Evolutionary conservation across 2,329 filamentous ascomycete genomes (phyloP).

Genomic region (Colletotrichum horii): DNA sequence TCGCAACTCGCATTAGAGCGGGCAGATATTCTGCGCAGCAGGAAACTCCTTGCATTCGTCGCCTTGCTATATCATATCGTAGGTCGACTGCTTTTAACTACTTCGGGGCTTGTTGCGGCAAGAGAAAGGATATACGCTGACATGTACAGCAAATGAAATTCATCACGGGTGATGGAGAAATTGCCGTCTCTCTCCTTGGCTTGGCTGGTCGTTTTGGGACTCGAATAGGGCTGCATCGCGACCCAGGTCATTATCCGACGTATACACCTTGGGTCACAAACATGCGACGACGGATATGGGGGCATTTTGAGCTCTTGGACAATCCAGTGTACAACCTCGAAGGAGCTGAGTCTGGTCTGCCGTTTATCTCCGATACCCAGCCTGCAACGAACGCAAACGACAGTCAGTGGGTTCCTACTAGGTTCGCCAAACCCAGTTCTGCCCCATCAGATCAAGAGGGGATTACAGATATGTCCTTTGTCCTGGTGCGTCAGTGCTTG

Average conservation of each 20-base stretch:
- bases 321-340: slow-evolving; percentile 22
- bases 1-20: slow-evolving; percentile 6
- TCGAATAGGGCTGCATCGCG: slow-evolving; percentile 10
- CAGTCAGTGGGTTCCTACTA: slow-evolving; percentile 20
- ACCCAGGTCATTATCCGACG: slow-evolving; percentile 12
- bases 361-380: slow-evolving; percentile 14
- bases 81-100: neutral
- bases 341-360: slow-evolving; percentile 21
- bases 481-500: slow-evolving; percentile 11
- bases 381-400: slow-evolving; percentile 21
- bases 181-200: slow-evolving; percentile 2
- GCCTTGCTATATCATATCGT: slow-evolving; percentile 17
- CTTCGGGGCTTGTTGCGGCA: neutral
- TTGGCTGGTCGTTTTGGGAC: slow-evolving; percentile 14
- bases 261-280: slow-evolving; percentile 12
- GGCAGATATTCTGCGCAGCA: slow-evolving; percentile 13
- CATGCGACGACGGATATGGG: slow-evolving; percentile 9
- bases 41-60: slow-evolving; percentile 2
- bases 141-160: slow-evolving; percentile 11
- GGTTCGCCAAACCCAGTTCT: slow-evolving; percentile 20
- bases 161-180: slow-evolving; percentile 8
- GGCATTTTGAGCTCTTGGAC: slow-evolving; percentile 21
- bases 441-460: slow-evolving; percentile 19
- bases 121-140: neutral
- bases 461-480: slow-evolving; percentile 25